phyloP scores from a whole-genome alignment of 169 alveolate species.

The Eimeria zaria region DNA sequence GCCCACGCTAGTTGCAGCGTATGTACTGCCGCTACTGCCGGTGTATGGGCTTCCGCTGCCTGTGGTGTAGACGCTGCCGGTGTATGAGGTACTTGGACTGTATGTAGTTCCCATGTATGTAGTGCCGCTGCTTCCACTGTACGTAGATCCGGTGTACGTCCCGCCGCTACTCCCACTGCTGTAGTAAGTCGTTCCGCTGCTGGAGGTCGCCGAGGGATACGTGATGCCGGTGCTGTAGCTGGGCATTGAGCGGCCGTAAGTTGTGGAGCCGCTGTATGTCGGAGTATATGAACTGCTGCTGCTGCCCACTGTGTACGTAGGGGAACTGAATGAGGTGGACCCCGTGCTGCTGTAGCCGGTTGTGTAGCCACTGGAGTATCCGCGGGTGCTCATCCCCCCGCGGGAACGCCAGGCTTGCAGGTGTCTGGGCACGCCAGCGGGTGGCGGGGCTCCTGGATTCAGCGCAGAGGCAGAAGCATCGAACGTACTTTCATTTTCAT shows the following conservation, averaged over 20 bases:
- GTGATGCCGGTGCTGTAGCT: constrained; percentile 32
- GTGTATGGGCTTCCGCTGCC: constrained; percentile 7
- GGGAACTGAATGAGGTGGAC: background rate
- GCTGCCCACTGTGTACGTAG: constrained; percentile 13
- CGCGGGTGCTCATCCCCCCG: constrained; percentile 14
- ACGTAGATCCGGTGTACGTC: constrained; percentile 28
- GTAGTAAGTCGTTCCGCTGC: constrained; percentile 61
- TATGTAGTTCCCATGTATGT: background rate
- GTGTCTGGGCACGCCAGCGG: constrained; percentile 34
- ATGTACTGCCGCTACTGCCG: constrained; percentile 46
- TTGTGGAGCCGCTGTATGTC: constrained; percentile 10
- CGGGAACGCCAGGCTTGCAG: constrained; percentile 60
- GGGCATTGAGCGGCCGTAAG: constrained; percentile 42
- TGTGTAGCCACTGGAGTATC: constrained; percentile 30
- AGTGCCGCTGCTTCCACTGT: constrained; percentile 6
- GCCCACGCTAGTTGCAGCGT: constrained; percentile 3
- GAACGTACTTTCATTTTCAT: background rate
- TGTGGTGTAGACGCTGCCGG: background rate
- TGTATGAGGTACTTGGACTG: background rate
- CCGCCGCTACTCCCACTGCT: constrained; percentile 50
- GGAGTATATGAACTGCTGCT: constrained; percentile 8
- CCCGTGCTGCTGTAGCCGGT: constrained; percentile 42
- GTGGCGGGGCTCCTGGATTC: background rate
- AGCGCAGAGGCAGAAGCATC: background rate
- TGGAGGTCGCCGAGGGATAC: constrained; percentile 38